Evolutionary conservation across 345 rosid genomes (phyloP).

Genomic region (Eutrema heterophyllum): DNA sequence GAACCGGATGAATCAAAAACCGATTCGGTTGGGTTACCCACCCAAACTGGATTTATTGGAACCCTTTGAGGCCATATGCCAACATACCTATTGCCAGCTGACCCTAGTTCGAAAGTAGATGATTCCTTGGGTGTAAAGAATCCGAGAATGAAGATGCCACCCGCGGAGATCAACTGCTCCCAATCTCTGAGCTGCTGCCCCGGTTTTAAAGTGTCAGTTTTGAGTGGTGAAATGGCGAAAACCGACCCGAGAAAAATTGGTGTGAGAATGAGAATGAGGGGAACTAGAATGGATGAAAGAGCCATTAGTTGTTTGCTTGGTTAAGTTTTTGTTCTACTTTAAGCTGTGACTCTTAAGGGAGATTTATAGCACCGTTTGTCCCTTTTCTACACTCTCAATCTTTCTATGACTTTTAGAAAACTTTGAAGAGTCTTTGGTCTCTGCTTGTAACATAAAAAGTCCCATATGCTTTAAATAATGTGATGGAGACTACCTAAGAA

Average conservation of each 20-base stretch:
- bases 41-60: constrained; percentile 46
- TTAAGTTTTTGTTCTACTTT: not conserved
- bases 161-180: constrained; percentile 51
- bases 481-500: constrained; percentile 9
- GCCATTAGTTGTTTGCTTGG: constrained; percentile 14
- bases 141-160: constrained; percentile 45
- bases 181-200: constrained; percentile 53
- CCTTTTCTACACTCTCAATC: not conserved
- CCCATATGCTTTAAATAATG: not conserved
- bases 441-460: not conserved
- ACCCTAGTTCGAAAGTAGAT: constrained; percentile 9
- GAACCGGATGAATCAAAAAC: constrained; percentile 52
- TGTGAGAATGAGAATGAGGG: constrained; percentile 13
- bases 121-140: constrained; percentile 49
- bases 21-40: constrained; percentile 45
- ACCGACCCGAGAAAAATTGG: not conserved
- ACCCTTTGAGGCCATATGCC: constrained; percentile 46
- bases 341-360: not conserved
- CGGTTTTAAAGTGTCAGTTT: constrained; percentile 34
- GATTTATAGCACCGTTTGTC: not conserved
- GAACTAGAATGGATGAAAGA: constrained; percentile 2
- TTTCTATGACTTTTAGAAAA: not conserved
- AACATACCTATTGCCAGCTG: constrained; percentile 44
- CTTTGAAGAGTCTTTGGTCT: constrained; percentile 16
- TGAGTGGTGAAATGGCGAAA: constrained; percentile 3